These are phyloP conservation scores for Auricularia cornea DNA, from an alignment of 768 basidiomycete genomes.

Conservation along the genomic window DNA sequence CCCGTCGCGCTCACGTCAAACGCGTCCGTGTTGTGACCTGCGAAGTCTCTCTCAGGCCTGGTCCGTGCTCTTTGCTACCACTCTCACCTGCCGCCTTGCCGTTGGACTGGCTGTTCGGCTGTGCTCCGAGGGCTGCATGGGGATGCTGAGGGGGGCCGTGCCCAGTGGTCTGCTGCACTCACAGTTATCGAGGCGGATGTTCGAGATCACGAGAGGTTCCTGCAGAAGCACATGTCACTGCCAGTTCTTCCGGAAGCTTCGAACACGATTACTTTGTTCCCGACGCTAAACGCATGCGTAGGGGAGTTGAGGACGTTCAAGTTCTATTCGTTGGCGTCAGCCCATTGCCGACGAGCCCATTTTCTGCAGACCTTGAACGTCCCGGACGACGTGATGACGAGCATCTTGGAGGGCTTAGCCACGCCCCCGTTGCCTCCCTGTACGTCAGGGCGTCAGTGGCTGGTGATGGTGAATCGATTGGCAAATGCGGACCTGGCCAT, in stretches of 20 bases:
- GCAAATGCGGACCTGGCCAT: constrained; percentile 7
- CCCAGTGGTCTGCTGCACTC: not conserved
- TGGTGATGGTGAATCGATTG: not conserved
- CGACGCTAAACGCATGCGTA: constrained; percentile 23
- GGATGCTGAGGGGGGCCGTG: not conserved
- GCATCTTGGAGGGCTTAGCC: constrained; percentile 15
- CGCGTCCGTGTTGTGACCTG: constrained; percentile 19
- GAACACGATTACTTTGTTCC: constrained; percentile 9
- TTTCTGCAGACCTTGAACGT: constrained; percentile 23
- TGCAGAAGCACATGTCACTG: not conserved
- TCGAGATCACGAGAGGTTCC: constrained; percentile 32
- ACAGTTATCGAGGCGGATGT: constrained; percentile 51
- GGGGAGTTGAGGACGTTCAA: constrained; percentile 35
- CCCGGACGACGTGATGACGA: constrained; percentile 30
- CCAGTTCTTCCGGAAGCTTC: not conserved
- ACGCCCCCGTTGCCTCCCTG: constrained; percentile 16
- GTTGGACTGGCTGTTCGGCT: constrained; percentile 42
- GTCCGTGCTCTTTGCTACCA: not conserved
- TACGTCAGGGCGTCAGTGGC: constrained; percentile 7
- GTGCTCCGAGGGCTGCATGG: constrained; percentile 41
- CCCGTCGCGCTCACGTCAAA: constrained; percentile 17
- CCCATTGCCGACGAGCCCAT: not conserved
- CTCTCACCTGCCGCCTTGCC: constrained; percentile 37
- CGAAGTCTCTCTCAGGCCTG: not conserved
- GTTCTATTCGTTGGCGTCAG: constrained; percentile 15